Evolutionary conservation across 2,329 filamentous ascomycete species (phyloP).

Genomic region (Hymenoscyphus infarciens): DNA sequence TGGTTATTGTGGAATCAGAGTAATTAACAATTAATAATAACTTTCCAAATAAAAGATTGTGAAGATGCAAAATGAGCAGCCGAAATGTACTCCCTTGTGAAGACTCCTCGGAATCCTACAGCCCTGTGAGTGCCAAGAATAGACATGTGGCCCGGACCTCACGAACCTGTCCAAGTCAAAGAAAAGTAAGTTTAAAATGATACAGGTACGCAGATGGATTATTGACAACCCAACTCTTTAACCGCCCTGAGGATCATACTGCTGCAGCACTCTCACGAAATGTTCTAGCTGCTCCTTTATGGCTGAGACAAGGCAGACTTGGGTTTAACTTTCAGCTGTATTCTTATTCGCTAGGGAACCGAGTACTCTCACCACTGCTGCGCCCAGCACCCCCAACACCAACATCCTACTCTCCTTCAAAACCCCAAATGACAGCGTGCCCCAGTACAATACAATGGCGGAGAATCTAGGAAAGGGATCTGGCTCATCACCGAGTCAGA

Average conservation of each 20-base stretch:
- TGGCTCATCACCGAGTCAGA: conserved; percentile 7
- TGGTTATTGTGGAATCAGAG: not conserved
- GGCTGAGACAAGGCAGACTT: conserved; percentile 4
- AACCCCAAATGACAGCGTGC: conserved; percentile 5
- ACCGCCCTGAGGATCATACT: not conserved
- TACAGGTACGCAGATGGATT: not conserved
- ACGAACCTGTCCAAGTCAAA: not conserved
- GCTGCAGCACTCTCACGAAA: not conserved
- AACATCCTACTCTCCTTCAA: conserved; percentile 3
- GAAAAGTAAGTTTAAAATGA: not conserved
- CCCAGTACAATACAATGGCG: conserved; percentile 19
- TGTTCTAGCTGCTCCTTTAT: not conserved
- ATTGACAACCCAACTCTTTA: not conserved
- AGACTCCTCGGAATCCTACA: not conserved
- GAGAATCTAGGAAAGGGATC: conserved; percentile 17
- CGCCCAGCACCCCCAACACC: not conserved
- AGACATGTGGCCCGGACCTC: not conserved
- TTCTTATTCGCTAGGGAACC: not conserved
- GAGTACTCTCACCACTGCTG: not conserved
- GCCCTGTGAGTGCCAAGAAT: conserved; percentile 1
- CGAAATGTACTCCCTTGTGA: not conserved
- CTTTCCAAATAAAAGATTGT: not conserved
- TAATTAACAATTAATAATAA: not conserved
- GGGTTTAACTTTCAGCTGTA: conserved; percentile 2
- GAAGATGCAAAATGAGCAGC: not conserved